A percentile compares a stretch with the other conserved stretches of the same genome.
These are phyloP conservation scores for Paraglomus occultum DNA, from an alignment of 192 early-diverging fungal species.

Conservation along the genomic window DNA sequence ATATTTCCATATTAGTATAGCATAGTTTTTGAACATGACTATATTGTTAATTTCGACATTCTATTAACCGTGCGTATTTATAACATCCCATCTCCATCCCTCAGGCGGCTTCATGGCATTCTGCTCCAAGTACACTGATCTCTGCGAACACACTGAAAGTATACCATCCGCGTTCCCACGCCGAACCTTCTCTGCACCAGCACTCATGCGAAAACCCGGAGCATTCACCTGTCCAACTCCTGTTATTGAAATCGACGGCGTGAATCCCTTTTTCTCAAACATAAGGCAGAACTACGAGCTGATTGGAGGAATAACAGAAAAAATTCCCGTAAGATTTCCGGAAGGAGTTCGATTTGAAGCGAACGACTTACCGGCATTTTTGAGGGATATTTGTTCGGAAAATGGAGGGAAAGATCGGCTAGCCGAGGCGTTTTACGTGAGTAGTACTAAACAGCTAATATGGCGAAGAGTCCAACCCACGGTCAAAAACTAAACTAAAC, in stretches of 20 bases:
- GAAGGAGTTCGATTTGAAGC: conserved; percentile 34
- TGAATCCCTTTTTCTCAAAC: conserved; percentile 62
- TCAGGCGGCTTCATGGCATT: conserved; percentile 55
- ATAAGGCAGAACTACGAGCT: conserved; percentile 61
- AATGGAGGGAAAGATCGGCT: conserved; percentile 32
- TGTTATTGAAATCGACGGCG: conserved; percentile 53
- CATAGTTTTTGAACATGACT: not conserved
- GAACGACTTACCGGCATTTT: conserved; percentile 33
- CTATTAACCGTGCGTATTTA: conserved; percentile 5
- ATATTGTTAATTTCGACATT: not conserved
- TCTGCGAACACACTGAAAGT: conserved; percentile 29
- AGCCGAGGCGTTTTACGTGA: conserved; percentile 43
- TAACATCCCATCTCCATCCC: not conserved
- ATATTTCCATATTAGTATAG: conserved; percentile 10
- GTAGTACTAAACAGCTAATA: no score
- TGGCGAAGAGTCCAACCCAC: no score
- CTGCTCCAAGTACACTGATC: conserved; percentile 18
- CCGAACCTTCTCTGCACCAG: not conserved
- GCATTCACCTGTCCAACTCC: conserved; percentile 54
- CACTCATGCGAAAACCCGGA: conserved; percentile 30
- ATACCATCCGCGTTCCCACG: conserved; percentile 8
- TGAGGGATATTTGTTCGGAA: conserved; percentile 22
- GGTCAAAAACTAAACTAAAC: not conserved
- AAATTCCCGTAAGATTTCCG: conserved; percentile 55
- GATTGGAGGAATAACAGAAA: conserved; percentile 51